These are phyloP conservation scores for Gastroboletus turbinatus DNA, from an alignment of 1,284 basidiomycete species.

Conservation along the genomic window DNA sequence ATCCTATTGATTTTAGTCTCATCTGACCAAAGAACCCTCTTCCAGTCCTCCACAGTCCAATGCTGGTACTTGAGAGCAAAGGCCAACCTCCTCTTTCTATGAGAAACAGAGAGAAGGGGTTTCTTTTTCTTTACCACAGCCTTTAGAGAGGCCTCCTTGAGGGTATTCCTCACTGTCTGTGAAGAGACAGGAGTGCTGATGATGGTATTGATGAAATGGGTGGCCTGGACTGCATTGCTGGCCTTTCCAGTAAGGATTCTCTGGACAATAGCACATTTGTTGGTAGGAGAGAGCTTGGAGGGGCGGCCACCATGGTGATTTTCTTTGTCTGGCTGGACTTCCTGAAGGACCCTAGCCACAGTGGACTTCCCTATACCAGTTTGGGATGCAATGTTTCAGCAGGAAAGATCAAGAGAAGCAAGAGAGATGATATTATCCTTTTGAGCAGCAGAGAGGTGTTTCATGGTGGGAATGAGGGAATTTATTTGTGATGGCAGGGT, in stretches of 20 bases:
- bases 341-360: too few species aligned
- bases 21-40: neutral
- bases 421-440: too few species aligned
- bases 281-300: neutral
- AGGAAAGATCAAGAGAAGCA: too few species aligned
- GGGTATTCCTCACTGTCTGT: neutral
- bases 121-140: neutral
- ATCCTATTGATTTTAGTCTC: too few species aligned
- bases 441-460: too few species aligned
- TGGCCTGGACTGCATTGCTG: neutral
- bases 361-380: neutral
- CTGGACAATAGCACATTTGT: neutral
- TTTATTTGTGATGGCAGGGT: too few species aligned
- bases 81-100: neutral
- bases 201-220: neutral
- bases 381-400: too few species aligned
- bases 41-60: neutral
- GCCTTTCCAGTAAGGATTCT: neutral
- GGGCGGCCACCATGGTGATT: neutral
- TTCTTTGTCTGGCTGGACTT: neutral
- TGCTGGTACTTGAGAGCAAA: too few species aligned
- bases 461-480: too few species aligned
- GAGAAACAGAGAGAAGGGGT: rapidly evolving
- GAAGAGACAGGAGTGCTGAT: neutral
- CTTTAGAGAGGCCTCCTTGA: neutral